Evolutionary conservation across 2,329 filamentous ascomycete genomes (phyloP), one percentile per base, ranked within the genome.

Genomic region (Colletotrichum sansevieriae): DNA sequence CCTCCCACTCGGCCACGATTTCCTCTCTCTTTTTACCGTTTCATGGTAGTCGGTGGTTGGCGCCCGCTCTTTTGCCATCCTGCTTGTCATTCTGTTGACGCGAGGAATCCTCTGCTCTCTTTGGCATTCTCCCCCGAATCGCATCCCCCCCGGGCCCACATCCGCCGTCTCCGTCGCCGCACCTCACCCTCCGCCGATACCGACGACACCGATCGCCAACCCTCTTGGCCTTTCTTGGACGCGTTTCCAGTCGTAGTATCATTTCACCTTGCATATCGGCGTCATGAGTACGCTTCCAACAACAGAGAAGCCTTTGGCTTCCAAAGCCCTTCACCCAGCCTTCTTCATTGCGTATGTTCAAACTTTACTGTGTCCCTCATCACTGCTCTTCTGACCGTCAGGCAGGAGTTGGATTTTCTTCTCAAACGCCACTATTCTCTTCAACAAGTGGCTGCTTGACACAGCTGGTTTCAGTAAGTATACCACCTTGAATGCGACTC

Each of bases 391-490:
- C 64, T 67, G 54, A 69, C 35, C 11, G 15, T 20, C n/a, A 4
- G 64, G 44, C 65, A 87, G 85, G 63, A 87, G 88, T 76, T 97
- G 94, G 93, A 97, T 97, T 73, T 85, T 93, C 73, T 88, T 96
- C 77, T 96, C 92, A 75, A 95, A 93, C 72, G 85, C 88, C 75
- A 94, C 95, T 70, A 97, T 97, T 76, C 83, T 97, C 70, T 97
- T 97, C 86, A 97, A 97, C 85, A 97, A 97, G 83, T 95, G 92
- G 88, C 88, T 97, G 57, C 87, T 97, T 68, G 89, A 93, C 76
- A 90, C 88, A 71, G 87, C 87, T 75, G 87, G 91, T 65, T 95
- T 95, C 80, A 86, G 91, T 93, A 83, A 84, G 91, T 71, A 57
- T 10, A 54, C 29, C 55, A 12, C 33, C 5, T 33, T 10, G 15